Conservation (phyloP, 2,329 filamentous ascomycete genomes). For the Albifimbria verrucaria region DNA sequence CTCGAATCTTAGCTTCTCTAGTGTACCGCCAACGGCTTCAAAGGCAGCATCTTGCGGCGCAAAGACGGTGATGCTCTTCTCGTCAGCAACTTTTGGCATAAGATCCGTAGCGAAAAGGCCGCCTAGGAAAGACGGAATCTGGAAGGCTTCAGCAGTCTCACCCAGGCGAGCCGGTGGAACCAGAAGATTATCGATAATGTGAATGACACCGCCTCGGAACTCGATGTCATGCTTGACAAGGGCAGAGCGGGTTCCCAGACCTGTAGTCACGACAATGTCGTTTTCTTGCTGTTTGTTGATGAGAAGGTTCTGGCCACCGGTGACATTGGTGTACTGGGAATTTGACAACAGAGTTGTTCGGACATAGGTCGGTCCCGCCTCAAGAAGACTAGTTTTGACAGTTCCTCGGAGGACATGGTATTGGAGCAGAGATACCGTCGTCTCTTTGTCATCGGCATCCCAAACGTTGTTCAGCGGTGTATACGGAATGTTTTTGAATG, state of each 20-base stretch:
- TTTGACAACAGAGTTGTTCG: constrained; percentile 41
- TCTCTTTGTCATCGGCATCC: constrained; percentile 38
- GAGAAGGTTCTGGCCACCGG: constrained; percentile 45
- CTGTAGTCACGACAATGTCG: constrained; percentile 46
- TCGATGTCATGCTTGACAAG: constrained; percentile 39
- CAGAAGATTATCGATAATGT: constrained; percentile 50
- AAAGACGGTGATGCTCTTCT: constrained; percentile 56
- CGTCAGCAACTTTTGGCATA: constrained; percentile 38
- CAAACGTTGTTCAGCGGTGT: constrained; percentile 47
- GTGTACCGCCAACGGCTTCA: constrained; percentile 49
- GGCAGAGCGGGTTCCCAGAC: constrained; percentile 41
- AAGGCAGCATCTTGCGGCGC: constrained; percentile 61
- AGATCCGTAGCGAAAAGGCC: constrained; percentile 26
- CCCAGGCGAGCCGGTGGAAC: constrained; percentile 45
- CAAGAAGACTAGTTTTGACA: constrained; percentile 36
- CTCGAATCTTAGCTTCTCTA: constrained; percentile 42
- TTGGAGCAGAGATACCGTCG: constrained; percentile 48
- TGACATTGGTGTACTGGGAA: constrained; percentile 43
- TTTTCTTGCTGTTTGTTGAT: constrained; percentile 40
- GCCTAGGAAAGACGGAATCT: constrained; percentile 36
- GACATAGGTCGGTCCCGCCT: constrained; percentile 33
- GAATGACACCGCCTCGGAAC: constrained; percentile 48
- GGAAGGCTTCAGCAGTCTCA: constrained; percentile 47
- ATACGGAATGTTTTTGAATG: constrained; percentile 53
- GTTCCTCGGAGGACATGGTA: constrained; percentile 60